Percentiles rank a stretch among this genome's conserved stretches.
Conservation (phyloP, 1,284 basidiomycete species). For the Papiliotrema nemorosa region DNA sequence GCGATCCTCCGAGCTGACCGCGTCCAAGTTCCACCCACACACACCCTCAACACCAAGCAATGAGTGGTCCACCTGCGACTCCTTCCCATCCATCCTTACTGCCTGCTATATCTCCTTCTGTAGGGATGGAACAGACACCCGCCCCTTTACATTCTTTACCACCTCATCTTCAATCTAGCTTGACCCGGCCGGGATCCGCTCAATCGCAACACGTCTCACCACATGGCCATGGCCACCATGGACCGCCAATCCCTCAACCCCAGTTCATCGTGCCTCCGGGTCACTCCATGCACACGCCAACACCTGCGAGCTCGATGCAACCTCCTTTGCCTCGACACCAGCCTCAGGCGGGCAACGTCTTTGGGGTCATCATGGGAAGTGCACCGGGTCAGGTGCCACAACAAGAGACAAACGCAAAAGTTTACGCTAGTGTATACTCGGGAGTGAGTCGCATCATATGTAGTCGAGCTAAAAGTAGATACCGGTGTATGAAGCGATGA, state of each 20-base stretch:
- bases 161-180: constrained; percentile 11
- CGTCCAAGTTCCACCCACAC: constrained; percentile 1
- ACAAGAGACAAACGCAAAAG: constrained; percentile 30
- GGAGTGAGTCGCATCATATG: constrained; percentile 29
- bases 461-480: constrained; percentile 26
- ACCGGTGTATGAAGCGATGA: constrained; percentile 87
- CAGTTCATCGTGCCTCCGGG: constrained; percentile 6
- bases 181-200: neutral
- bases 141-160: constrained; percentile 28
- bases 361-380: constrained; percentile 42
- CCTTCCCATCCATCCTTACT: constrained; percentile 31
- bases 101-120: constrained; percentile 23
- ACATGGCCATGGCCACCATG: constrained; percentile 1
- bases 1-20: neutral
- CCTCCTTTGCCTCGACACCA: constrained; percentile 4
- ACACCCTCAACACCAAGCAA: neutral
- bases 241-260: constrained; percentile 11
- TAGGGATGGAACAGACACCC: constrained; percentile 23
- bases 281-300: neutral
- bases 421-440: constrained; percentile 49
- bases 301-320: neutral
- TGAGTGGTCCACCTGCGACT: constrained; percentile 18
- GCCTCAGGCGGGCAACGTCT: constrained; percentile 26
- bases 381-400: constrained; percentile 36
- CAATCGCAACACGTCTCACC: neutral